Conservation (phyloP, 768 basidiomycete genomes). For the Russula foetens region DNA sequence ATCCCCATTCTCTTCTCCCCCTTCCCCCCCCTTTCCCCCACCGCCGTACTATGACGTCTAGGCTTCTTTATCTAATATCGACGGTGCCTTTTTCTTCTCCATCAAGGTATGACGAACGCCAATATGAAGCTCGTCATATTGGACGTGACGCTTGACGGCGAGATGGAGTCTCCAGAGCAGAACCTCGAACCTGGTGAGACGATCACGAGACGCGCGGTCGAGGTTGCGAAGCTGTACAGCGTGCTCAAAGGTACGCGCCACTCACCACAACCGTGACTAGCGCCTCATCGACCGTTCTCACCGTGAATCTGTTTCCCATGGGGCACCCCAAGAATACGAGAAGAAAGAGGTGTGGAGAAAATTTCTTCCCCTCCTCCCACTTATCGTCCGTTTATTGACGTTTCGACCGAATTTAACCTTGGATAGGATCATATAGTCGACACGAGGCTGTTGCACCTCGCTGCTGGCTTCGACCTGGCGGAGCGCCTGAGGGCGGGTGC, state of each 20-base stretch:
- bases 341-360: slow-evolving; percentile 40
- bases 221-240: slow-evolving; percentile 50
- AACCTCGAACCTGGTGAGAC: slow-evolving; percentile 83
- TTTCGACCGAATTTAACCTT: neutral
- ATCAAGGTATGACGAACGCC: slow-evolving; percentile 86
- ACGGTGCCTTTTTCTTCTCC: neutral
- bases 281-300: neutral
- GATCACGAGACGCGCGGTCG: slow-evolving; percentile 66
- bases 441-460: slow-evolving; percentile 70
- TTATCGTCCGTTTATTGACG: neutral
- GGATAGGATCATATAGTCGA: slow-evolving; percentile 50
- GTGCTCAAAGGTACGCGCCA: slow-evolving; percentile 54
- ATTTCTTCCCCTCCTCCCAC: neutral
- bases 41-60: too few species aligned
- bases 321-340: slow-evolving; percentile 45
- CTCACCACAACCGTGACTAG: neutral
- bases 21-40: too few species aligned
- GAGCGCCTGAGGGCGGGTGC: slow-evolving; percentile 29
- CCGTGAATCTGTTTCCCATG: neutral
- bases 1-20: slow-evolving; percentile 8
- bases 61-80: neutral
- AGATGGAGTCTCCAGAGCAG: slow-evolving; percentile 60
- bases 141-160: slow-evolving; percentile 55
- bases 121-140: slow-evolving; percentile 85
- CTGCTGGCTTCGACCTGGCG: slow-evolving; percentile 57